Conservation (phyloP, 2,329 filamentous ascomycete species). For the Dryadomyces quercus-mongolicae region DNA sequence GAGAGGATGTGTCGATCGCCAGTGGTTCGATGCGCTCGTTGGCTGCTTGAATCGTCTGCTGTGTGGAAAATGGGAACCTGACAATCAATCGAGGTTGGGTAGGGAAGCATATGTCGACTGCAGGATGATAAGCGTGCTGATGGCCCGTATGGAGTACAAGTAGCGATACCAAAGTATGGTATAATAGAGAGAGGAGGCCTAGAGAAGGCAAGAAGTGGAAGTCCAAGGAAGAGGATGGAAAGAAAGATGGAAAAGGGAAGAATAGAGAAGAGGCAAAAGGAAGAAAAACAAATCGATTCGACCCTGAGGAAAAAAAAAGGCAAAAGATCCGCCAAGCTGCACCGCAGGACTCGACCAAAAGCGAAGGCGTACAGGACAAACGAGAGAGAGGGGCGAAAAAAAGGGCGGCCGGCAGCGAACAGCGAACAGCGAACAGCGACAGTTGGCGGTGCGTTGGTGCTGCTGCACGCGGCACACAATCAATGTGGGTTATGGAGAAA, state of each 20-base stretch:
- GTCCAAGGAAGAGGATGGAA: neutral
- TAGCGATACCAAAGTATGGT: too few relatives aligned
- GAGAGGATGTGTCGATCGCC: neutral
- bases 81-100: neutral
- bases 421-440: neutral
- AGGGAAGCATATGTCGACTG: neutral
- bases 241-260: neutral
- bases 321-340: neutral
- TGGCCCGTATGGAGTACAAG: neutral
- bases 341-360: conserved; percentile 2
- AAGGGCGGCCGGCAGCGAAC: neutral
- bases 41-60: neutral
- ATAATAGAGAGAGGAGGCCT: neutral
- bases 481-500: neutral
- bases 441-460: neutral
- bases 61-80: neutral
- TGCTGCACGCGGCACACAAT: neutral
- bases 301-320: neutral
- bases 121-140: neutral
- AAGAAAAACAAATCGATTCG: neutral
- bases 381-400: neutral
- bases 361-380: neutral
- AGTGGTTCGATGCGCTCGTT: too few relatives aligned
- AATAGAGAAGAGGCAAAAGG: neutral
- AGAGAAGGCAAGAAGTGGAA: neutral